Evolutionary conservation across 768 basidiomycete species (phyloP), one percentile per base, ranked within the genome.

Genomic region (Hypholoma fasciculare): DNA sequence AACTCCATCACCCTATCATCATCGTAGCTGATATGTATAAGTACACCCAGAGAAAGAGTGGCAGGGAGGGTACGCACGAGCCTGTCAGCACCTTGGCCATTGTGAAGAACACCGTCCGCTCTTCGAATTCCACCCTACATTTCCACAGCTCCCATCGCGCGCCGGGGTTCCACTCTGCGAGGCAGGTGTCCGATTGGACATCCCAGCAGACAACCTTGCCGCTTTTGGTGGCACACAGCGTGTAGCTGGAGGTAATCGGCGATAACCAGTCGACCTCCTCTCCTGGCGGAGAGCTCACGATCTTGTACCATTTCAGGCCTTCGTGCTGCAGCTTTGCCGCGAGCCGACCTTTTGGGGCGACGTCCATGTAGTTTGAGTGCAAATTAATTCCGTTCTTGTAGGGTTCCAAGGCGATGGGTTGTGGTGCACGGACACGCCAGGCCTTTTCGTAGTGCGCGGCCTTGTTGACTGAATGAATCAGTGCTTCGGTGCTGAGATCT

Each of bases 191-290:
- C 3, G 78, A 76, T 52, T 82, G 82, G 13, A 90, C 82, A 57
- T 90, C 87, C 89, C 89, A 90, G 62, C 88, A 90, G 14, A 90
- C 83, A 17, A 90, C 86, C 63, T 86, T 86, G 4, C 89, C 88
- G 49, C 82, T 85, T 72, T 89, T 89, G 0, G 89, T 90, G 1
- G 87, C 86, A 63, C 87, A 90, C n/a, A 90, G 81, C 3, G 83
- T 88, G 64, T 90, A 90, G 38, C 82, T 86, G 5, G 86, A 86
- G 1, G 88, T 89, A 63, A 90, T 89, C 16, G 89, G 87, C 2
- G 87, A 88, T 5, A 90, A 72, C 88, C 88, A 90, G 61, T 90
- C 88, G 13, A 90, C 84, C 52, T 88, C 86, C 61, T 89, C 86
- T 40, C 66, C 79, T 1, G 86, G 86, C 0, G 88, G 88, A 2